Evolutionary conservation across 306 rosid species (phyloP), one percentile per base, ranked within the genome.

Genomic region (Fragaria ananassa): DNA sequence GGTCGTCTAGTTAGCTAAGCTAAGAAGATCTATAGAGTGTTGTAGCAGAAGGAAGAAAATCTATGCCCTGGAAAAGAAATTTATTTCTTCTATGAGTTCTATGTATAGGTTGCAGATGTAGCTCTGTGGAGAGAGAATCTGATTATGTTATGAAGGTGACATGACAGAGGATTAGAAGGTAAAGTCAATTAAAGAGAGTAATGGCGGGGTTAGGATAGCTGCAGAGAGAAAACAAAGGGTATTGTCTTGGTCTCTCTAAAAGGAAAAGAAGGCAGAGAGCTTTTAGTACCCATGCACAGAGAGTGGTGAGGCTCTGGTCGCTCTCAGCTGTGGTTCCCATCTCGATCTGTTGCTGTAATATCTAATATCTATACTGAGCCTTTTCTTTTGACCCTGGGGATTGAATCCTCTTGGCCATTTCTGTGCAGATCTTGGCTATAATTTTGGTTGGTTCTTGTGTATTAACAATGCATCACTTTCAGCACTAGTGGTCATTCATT

Each of bases 101-200:
- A 10, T 44, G 13, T 19, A 60, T 60, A 60, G 41, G 68, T 6
- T 13, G 68, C 44, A 29, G 11, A 14, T 1, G 3, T 63, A 63
- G 21, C 68, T 5, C 2, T 35, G 25, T 8, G 15, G 69, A 18
- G 25, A 18, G 46, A 64, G 69, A 64, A 63, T 63, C 44, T 15
- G 21, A 17, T 63, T 34, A n/a, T 64, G 25, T 18, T 64, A 64
- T 64, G 69, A 64, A 64, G n/a, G 46, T 64, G 69, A 64, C 69
- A 37, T 64, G 69, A 64, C 45, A 17, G 25, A 64, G 68, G 44
- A 17, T 34, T 64, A 64, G 69, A 35, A 2, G 46, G 27, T 17
- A 17, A 62, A 64, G 45, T 44, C 69, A 35, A 35, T 64, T 35
- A 64, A 34, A 35, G 69, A 64, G 69, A 35, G 45, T 34, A 64